phyloP scores from a whole-genome alignment of 2,329 filamentous ascomycete species.

The Sclerotinia nivalis region DNA sequence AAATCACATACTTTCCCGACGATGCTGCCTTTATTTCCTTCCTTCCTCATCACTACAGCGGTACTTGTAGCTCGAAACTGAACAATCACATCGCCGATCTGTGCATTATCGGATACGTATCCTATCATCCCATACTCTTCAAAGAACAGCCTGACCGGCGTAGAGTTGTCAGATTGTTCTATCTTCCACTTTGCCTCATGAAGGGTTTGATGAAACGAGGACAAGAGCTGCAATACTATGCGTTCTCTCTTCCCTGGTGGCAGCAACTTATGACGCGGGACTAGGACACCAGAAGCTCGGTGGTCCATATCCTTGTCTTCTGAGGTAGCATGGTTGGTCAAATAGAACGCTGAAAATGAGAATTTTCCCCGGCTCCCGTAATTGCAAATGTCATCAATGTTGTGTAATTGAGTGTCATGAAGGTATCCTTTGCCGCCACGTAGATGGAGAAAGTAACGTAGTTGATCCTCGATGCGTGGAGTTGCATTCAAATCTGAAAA shows the following conservation, averaged over 20 bases:
- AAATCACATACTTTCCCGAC: slow-evolving; percentile 18
- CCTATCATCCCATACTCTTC: slow-evolving; percentile 24
- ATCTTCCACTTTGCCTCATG: slow-evolving; percentile 21
- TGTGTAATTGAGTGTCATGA: neutral
- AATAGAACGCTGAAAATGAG: slow-evolving; percentile 16
- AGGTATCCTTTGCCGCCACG: slow-evolving; percentile 17
- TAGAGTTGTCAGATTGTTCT: neutral
- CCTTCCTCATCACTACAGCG: slow-evolving; percentile 14
- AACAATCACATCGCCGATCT: slow-evolving; percentile 7
- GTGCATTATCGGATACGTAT: slow-evolving; percentile 10
- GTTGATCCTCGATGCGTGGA: slow-evolving; percentile 5
- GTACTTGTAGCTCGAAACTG: slow-evolving; percentile 17
- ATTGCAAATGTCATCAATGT: slow-evolving; percentile 3
- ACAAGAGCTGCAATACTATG: slow-evolving; percentile 5
- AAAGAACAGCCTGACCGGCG: slow-evolving; percentile 11
- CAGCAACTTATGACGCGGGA: neutral
- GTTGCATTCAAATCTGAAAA: slow-evolving; percentile 14
- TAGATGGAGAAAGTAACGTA: slow-evolving; percentile 14
- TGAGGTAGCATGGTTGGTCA: neutral
- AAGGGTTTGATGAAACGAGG: slow-evolving; percentile 17
- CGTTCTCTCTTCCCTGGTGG: slow-evolving; percentile 17
- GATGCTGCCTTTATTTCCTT: neutral
- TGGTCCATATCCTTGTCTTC: neutral
- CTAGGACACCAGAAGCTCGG: neutral
- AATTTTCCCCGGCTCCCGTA: slow-evolving; percentile 6